A percentile compares a stretch with the other conserved stretches of the same genome.
phyloP scores from a whole-genome alignment of 208 protist genomes.

The Acanthamoeba healyi region DNA sequence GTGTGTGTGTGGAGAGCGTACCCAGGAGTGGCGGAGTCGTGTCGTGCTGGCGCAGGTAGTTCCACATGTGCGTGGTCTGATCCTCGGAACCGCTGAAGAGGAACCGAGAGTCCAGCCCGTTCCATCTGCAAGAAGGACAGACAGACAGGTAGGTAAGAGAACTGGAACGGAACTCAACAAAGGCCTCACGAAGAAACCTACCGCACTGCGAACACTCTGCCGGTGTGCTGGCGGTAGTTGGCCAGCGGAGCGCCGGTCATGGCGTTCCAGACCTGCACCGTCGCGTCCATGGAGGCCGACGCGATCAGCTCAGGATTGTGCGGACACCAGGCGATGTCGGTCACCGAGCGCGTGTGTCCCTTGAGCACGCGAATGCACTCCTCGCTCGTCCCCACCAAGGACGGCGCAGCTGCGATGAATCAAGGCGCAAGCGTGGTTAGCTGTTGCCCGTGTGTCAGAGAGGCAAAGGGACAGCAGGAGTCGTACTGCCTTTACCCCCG shows the following conservation, averaged over 20 bases:
- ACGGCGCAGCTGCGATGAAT: background rate
- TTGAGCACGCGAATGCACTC: conserved; percentile 57
- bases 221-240: conserved; percentile 42
- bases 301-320: conserved; percentile 60
- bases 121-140: background rate
- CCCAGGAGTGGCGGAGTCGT: background rate
- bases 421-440: background rate
- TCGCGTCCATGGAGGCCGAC: conserved; percentile 62
- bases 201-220: conserved; percentile 31
- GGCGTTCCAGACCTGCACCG: conserved; percentile 50
- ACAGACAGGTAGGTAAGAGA: background rate
- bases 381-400: background rate
- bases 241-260: conserved; percentile 11
- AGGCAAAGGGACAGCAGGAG: background rate
- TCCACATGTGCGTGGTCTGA: conserved; percentile 36
- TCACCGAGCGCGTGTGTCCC: conserved; percentile 48
- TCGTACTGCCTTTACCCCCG: background rate
- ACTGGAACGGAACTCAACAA: background rate
- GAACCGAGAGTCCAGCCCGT: conserved; percentile 4
- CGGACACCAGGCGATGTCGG: conserved; percentile 62
- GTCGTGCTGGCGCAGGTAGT: background rate
- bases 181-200: background rate
- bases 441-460: background rate
- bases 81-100: conserved; percentile 65
- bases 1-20: background rate